These are phyloP conservation scores for Candida silvatica DNA, from an alignment of 805 yeast genomes.

Conservation along the genomic window DNA sequence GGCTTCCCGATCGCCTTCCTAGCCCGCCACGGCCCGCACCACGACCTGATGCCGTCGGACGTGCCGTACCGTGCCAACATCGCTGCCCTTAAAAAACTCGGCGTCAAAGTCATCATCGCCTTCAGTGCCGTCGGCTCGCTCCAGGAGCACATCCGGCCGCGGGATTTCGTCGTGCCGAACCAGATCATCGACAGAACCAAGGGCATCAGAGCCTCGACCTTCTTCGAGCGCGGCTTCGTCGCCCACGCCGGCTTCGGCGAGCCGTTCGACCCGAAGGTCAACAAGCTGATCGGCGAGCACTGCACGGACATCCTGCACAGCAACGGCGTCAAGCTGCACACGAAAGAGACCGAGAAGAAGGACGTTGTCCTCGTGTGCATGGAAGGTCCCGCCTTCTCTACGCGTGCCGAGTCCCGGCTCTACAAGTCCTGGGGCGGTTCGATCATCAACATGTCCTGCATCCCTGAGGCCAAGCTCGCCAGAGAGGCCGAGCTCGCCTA, in stretches of 20 bases:
- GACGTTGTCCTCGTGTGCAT: slow-evolving; percentile 87
- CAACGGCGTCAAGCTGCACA: slow-evolving; percentile 51
- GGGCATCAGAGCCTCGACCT: slow-evolving; percentile 85
- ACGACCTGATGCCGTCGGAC: slow-evolving; percentile 81
- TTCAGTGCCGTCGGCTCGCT: slow-evolving; percentile 96
- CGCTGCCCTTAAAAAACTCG: slow-evolving; percentile 85
- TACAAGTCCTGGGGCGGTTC: slow-evolving; percentile 87
- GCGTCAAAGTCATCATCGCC: slow-evolving; percentile 83
- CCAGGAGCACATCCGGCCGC: slow-evolving; percentile 80
- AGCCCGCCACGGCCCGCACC: slow-evolving; percentile 90
- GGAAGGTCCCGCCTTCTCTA: slow-evolving; percentile 99
- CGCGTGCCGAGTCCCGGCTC: slow-evolving; percentile 90
- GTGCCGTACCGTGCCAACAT: slow-evolving; percentile 93
- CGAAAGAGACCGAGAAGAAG: slow-evolving; percentile 51
- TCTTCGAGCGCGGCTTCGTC: slow-evolving; percentile 86
- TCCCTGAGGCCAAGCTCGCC: slow-evolving; percentile 97
- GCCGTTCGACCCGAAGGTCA: slow-evolving; percentile 79
- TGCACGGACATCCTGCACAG: slow-evolving; percentile 47
- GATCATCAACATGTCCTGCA: slow-evolving; percentile 92
- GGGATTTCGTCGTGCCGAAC: slow-evolving; percentile 94
- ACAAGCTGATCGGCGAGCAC: slow-evolving; percentile 52
- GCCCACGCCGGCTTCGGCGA: slow-evolving; percentile 98
- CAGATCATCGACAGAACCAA: slow-evolving; percentile 96
- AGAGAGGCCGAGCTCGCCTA: slow-evolving; percentile 95
- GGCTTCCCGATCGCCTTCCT: slow-evolving; percentile 90